Base-by-base conservation (phyloP, 352 stramenopile genomes). In the Pythium periplocum region DNA sequence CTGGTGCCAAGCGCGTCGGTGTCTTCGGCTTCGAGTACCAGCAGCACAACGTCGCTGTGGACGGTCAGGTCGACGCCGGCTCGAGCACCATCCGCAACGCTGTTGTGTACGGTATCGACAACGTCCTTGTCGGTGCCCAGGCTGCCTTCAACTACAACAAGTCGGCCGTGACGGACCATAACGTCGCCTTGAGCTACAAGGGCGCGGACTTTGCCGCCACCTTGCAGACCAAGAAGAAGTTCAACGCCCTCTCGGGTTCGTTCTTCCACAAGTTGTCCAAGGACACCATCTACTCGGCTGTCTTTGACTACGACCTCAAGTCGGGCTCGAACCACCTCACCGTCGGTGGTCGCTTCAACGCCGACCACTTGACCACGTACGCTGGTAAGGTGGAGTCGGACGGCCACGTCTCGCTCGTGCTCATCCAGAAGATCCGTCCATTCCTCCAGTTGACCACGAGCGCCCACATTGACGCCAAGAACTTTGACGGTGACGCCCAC, bases 291-390 rank as follows among this genome's bases (percentile, higher is more conserved):
- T 92, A 92, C 78, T 86, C 84, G 57, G 84, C 84, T 11, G 65
- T 90, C n/a, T 90, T 93, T 56, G 82, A 92, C 76, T 90, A 93
- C 71, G 78, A 94, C 69, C 73, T 90, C 59, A 91, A 91, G 78
- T 91, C 79, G 45, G 82, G 75, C 58, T 62, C 76, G 54, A 91
- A 94, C 75, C 75, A 80, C 55, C 71, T 94, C 37, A 86, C 75
- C 35, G 78, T 94, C 32, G 84, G 84, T 42, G 84, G 84, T 41
- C 82, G 82, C 63, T 94, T 90, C 77, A 75, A 82, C 61, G 82
- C 82, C 45, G 82, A 94, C 71, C 73, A 72, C 50, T 58, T 89
- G 39, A 94, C 84, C 40, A 91, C 82, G 48, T 93, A 92, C 68
- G 76, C 76, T 46, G 84, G 79, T 43, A 94, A 94, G 73, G 76